These are phyloP conservation scores for Coniochaeta prunicola DNA, from an alignment of 2,329 filamentous ascomycete genomes.

Conservation along the genomic window DNA sequence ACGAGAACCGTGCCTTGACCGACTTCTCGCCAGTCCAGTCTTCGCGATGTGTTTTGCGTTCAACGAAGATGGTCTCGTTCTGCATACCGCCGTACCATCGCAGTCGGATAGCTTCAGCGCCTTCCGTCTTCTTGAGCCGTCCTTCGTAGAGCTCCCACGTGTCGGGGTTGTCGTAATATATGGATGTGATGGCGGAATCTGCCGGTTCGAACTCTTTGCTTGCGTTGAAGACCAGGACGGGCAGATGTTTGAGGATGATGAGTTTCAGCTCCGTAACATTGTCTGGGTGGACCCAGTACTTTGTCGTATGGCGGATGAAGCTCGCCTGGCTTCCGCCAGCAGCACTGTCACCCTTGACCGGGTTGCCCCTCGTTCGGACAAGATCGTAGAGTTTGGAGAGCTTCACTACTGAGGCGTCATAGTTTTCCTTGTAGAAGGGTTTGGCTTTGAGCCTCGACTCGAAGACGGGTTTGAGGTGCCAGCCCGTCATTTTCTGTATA, in stretches of 20 bases:
- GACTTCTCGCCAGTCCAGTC: slow-evolving; percentile 99
- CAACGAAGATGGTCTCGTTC: slow-evolving; percentile 89
- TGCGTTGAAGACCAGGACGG: slow-evolving; percentile 93
- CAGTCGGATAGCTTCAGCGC: slow-evolving; percentile 90
- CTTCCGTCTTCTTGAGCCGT: slow-evolving; percentile 94
- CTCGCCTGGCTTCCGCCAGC: slow-evolving; percentile 90
- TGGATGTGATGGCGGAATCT: slow-evolving; percentile 93
- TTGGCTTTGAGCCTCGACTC: slow-evolving; percentile 90
- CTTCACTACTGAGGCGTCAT: slow-evolving; percentile 91
- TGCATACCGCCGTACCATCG: slow-evolving; percentile 98
- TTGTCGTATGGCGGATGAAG: slow-evolving; percentile 95
- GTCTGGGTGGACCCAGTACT: slow-evolving; percentile 98
- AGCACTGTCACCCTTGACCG: slow-evolving; percentile 82
- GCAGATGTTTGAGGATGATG: slow-evolving; percentile 94
- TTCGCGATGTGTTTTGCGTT: slow-evolving; percentile 95
- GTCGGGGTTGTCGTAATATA: slow-evolving; percentile 94
- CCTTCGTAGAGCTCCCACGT: slow-evolving; percentile 93
- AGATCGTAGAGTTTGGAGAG: slow-evolving; percentile 93
- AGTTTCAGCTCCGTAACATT: slow-evolving; percentile 98
- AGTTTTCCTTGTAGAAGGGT: slow-evolving; percentile 98
- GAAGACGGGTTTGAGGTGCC: slow-evolving; percentile 94
- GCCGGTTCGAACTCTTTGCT: slow-evolving; percentile 91
- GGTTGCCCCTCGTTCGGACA: slow-evolving; percentile 87
- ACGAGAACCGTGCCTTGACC: slow-evolving; percentile 89
- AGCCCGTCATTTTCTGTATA: slow-evolving; percentile 78